Base-by-base conservation (phyloP, 2,329 filamentous ascomycete genomes). In the Colletotrichum ledebouriae region DNA sequence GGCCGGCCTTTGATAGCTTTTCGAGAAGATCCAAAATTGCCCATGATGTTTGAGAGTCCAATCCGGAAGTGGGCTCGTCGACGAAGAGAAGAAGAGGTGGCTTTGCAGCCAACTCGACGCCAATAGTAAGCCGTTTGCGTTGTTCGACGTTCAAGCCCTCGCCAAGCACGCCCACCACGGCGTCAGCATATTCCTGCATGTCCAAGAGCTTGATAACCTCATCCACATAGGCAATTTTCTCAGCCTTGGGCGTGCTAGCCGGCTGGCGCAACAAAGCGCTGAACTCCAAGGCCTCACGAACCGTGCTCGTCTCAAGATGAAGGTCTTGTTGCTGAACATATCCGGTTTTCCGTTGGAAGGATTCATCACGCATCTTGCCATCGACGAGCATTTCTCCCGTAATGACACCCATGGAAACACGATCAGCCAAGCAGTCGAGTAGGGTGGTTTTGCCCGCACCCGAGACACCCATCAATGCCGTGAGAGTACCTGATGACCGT, bases 11-110 rank as follows among this genome's bases (percentile, higher is more conserved):
- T 0, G 86, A 83, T 3, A 90, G 80, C 71, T 92, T 93, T 71
- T 91, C 87, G 66, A 94, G 85, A 3, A 94, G 83, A 75, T 89
- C 86, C 20, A 89, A 86, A 74, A 94, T 93, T 55, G 90, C 89
- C 90, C 90, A 94, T 0, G 91, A 90, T 1, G 91, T 93, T 75
- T 93, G 90, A 73, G 86, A 89, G 77, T 94, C 91, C 13, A 94
- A 83, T 75, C 92, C 92, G 5, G 90, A 93, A 5, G 91, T 94
- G 2, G 92, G 92, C 73, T 94, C 92, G 73, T 94, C 92, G 20
- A 94, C 83, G 82, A 94, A 94, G 17, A 94, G 85, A 55, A 94
- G 84, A 2, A 94, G 80, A 44, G 90, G 85, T 0, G 92, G 92
- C 75, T 91, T 92, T 1, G 91, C 91, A 20, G 90, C 91, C 3